A percentile compares a stretch with the other conserved stretches of the same genome.
Evolutionary conservation across 1,284 basidiomycete genomes (phyloP).

Genomic region (Sporisorium reilianum): DNA sequence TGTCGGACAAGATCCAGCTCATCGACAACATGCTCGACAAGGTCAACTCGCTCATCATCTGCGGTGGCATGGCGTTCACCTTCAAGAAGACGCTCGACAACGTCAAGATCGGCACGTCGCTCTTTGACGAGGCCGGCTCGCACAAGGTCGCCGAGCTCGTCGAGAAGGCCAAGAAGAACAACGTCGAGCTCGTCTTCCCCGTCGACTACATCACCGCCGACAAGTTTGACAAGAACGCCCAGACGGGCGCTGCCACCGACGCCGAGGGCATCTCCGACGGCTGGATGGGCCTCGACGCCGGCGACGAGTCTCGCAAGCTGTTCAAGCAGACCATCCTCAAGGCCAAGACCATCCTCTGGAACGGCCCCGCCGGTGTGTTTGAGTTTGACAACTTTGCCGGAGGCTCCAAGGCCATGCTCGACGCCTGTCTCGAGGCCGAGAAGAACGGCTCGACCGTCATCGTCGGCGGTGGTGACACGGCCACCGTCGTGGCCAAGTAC

Average conservation of each 20-base stretch:
- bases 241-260: conserved; percentile 82
- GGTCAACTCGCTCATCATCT: conserved; percentile 95
- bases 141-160: conserved; percentile 86
- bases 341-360: conserved; percentile 98
- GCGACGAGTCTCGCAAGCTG: conserved; percentile 79
- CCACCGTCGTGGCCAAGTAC: conserved; percentile 74
- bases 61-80: conserved; percentile 99
- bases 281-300: conserved; percentile 88
- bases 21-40: conserved; percentile 99
- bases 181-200: conserved; percentile 95
- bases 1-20: conserved; percentile 98
- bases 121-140: conserved; percentile 91
- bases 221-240: conserved; percentile 93
- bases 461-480: conserved; percentile 73
- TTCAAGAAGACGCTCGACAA: conserved; percentile 95
- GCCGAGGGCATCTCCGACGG: conserved; percentile 87
- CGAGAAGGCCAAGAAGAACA: conserved; percentile 92
- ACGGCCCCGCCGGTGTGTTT: conserved; percentile 95
- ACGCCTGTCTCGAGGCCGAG: conserved; percentile 88
- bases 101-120: conserved; percentile 89
- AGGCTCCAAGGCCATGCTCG: conserved; percentile 86
- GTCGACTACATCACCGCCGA: conserved; percentile 94
- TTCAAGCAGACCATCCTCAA: conserved; percentile 85
- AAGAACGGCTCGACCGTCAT: conserved; percentile 90
- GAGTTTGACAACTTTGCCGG: conserved; percentile 92